Percentiles rank a stretch among this genome's conserved stretches.
phyloP scores from a whole-genome alignment of 225 moss, liverwort and hornwort species.

The Physcomitrellopsis africana region DNA sequence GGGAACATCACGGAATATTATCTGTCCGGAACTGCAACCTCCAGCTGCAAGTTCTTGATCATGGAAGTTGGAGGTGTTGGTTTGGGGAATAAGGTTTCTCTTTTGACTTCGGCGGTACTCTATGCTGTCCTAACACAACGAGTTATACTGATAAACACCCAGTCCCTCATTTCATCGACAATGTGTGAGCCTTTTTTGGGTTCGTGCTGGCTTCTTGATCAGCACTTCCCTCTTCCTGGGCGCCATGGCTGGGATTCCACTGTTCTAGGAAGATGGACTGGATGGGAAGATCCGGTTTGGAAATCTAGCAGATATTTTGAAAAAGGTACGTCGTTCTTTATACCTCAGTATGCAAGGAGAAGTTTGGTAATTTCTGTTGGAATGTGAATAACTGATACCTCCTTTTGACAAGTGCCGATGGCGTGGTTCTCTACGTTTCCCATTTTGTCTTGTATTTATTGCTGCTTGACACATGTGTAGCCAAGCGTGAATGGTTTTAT shows the following conservation, averaged over 20 bases:
- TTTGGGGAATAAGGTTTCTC: slow-evolving; percentile 65
- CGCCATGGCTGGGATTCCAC: slow-evolving; percentile 35
- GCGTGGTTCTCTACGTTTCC: background rate
- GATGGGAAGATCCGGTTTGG: slow-evolving; percentile 52
- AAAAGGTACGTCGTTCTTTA: slow-evolving; percentile 25
- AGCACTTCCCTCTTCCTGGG: slow-evolving; percentile 55
- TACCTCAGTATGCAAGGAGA: background rate
- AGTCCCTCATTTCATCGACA: slow-evolving; percentile 38
- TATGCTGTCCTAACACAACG: slow-evolving; percentile 72
- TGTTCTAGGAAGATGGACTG: slow-evolving; percentile 39
- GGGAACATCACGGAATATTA: slow-evolving; percentile 50
- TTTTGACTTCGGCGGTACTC: slow-evolving; percentile 57
- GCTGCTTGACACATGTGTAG: background rate
- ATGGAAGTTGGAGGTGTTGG: slow-evolving; percentile 58
- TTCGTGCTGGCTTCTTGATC: slow-evolving; percentile 71
- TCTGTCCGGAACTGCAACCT: slow-evolving; percentile 37
- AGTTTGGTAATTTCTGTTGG: background rate
- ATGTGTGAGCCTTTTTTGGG: slow-evolving; percentile 75
- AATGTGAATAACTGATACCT: background rate
- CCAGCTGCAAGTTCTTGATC: slow-evolving; percentile 67
- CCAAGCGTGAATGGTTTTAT: background rate
- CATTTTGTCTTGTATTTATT: slow-evolving; percentile 3
- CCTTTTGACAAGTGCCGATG: background rate
- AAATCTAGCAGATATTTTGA: slow-evolving; percentile 44
- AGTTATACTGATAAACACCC: slow-evolving; percentile 51